phyloP scores from a whole-genome alignment of 164 flowering plant genomes.

The Euptelea pleiosperma region DNA sequence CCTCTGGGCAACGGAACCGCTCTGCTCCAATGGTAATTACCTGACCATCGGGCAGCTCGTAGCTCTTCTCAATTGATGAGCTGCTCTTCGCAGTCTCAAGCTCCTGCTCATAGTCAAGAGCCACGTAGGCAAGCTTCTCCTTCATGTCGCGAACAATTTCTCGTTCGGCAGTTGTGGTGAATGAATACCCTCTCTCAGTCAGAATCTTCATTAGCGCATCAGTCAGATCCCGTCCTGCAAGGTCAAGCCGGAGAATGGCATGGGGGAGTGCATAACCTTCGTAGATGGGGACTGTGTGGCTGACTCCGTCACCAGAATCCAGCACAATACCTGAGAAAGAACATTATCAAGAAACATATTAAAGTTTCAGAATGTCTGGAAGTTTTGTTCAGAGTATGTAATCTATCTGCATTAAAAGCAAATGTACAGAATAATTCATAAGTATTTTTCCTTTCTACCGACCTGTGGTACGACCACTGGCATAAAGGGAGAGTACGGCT shows the following conservation, averaged over 20 bases:
- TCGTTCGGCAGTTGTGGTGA: conserved; percentile 77
- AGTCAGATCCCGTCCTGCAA: conserved; percentile 71
- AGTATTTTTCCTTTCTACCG: conserved; percentile 17
- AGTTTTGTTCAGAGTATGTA: too few relatives aligned
- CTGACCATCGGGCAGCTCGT: conserved; percentile 75
- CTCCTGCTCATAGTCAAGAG: conserved; percentile 74
- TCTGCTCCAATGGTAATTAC: conserved; percentile 86
- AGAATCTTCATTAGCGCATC: conserved; percentile 65
- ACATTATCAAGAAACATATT: neutral
- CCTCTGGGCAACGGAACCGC: conserved; percentile 58
- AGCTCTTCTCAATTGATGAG: conserved; percentile 70
- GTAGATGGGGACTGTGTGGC: conserved; percentile 26
- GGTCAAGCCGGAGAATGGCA: conserved; percentile 56
- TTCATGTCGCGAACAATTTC: conserved; percentile 78
- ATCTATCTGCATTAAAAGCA: too few relatives aligned
- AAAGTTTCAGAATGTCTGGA: too few relatives aligned
- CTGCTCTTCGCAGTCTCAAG: conserved; percentile 60
- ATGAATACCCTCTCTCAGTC: conserved; percentile 71
- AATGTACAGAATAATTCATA: neutral
- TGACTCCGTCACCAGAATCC: conserved; percentile 28
- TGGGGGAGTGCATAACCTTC: conserved; percentile 26
- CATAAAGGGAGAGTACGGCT: conserved; percentile 69
- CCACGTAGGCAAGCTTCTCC: conserved; percentile 63
- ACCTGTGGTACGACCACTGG: conserved; percentile 83
- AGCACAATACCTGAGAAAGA: conserved; percentile 19